phyloP scores from a whole-genome alignment of 2,329 filamentous ascomycete genomes.

The Ascocoryne sarcoides region DNA sequence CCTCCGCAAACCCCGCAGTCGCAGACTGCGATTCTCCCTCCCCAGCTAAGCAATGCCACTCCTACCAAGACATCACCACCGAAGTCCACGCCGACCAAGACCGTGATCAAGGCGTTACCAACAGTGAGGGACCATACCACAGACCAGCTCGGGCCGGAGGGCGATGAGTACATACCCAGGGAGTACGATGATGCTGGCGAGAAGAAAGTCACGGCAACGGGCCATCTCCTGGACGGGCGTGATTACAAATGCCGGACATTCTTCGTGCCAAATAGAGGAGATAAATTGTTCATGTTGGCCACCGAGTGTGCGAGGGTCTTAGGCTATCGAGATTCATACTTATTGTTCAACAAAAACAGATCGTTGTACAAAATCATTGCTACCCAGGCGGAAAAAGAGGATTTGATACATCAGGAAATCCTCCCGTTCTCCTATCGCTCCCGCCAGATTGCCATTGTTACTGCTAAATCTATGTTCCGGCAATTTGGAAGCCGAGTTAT shows the following conservation, averaged over 20 bases:
- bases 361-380: conserved; percentile 97
- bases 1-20: conserved; percentile 49
- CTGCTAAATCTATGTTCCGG: conserved; percentile 94
- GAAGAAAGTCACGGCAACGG: conserved; percentile 81
- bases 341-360: conserved; percentile 97
- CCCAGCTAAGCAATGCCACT: conserved; percentile 25
- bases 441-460: conserved; percentile 97
- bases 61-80: conserved; percentile 53
- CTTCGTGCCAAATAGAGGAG: conserved; percentile 77
- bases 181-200: conserved; percentile 91
- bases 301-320: conserved; percentile 93
- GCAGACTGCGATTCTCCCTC: conserved; percentile 24
- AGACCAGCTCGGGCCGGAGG: conserved; percentile 79
- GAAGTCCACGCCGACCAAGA: conserved; percentile 73
- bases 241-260: conserved; percentile 93
- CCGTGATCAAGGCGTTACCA: conserved; percentile 84
- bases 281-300: conserved; percentile 97
- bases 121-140: conserved; percentile 96
- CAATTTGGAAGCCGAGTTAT: conserved; percentile 96
- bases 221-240: conserved; percentile 71
- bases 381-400: conserved; percentile 91
- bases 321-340: conserved; percentile 93
- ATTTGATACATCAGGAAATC: conserved; percentile 89
- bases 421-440: conserved; percentile 95
- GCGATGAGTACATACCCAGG: conserved; percentile 89